Base-by-base conservation (phyloP, 2,329 filamentous ascomycete species). In the Ceratocystis cubensis region DNA sequence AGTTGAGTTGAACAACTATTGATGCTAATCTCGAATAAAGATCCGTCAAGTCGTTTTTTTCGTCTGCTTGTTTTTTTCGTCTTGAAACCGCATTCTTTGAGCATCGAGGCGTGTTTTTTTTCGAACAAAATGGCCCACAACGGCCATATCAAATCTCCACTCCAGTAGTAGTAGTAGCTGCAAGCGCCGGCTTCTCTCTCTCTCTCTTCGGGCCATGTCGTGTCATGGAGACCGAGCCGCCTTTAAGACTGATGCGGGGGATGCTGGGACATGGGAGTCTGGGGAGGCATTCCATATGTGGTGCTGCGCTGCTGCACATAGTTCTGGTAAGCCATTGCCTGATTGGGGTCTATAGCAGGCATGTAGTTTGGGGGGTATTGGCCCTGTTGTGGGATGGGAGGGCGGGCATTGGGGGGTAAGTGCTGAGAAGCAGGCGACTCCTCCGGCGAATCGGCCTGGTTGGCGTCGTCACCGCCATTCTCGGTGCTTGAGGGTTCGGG, bases 361-460 rank as follows among this genome's bases (percentile, higher is more conserved):
- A 89, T 87, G 69, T 83, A 83, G 53, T 80, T 80, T 72, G 80
- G 82, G 59, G 87, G 84, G 65, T 86, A 83, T 69, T 82, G 78
- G 71, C 78, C 77, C 68, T 71, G 72, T 67, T 81, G 80, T 70
- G 84, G 83, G 33, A 67, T 63, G 28, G 63, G 20, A 33, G 61
- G 65, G n/a, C 65, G 65, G 53, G 57, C 46, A 15, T 63, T 33
- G 50, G 88, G 84, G 61, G 88, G 88, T 67, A 95, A 82, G 72
- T 91, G 88, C 72, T 83, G 84, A 15, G 57, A 37, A 73, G 88
- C 86, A 70, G 85, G 78, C 69, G 91, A 86, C 76, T 97, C 94
- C 77, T 97, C 94, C 65, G 93, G 92, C 1, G 93, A 95, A 71
- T 96, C 91, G 73, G 91, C 88, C 70, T 88, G 84, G 71, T 88